These are phyloP conservation scores for Neospora caninum DNA, from an alignment of 169 alveolate genomes.

Conservation along the genomic window DNA sequence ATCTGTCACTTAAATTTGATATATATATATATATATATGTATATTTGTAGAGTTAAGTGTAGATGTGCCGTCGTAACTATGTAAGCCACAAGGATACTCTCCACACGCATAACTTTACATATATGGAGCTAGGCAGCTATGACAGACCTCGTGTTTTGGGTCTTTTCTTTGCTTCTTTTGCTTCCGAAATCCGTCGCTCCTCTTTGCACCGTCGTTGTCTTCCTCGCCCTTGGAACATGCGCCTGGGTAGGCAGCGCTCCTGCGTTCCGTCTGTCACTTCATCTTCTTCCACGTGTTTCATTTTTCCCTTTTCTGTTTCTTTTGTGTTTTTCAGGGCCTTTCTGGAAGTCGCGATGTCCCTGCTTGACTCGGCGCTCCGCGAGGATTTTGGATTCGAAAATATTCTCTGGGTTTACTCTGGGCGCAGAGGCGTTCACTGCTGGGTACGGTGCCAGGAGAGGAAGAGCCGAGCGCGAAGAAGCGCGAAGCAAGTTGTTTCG, in stretches of 20 bases:
- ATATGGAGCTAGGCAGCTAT: too few relatives aligned
- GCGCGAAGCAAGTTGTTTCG: too few relatives aligned
- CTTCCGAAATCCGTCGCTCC: background rate
- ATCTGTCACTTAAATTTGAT: too few relatives aligned
- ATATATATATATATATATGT: background rate
- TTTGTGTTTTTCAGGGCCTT: slow-evolving; percentile 1
- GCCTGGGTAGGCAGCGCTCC: background rate
- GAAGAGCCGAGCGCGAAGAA: too few relatives aligned
- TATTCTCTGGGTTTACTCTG: slow-evolving; percentile 96
- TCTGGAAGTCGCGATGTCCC: slow-evolving; percentile 46
- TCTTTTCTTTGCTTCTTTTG: too few relatives aligned
- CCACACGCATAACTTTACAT: too few relatives aligned
- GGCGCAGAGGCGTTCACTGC: slow-evolving; percentile 99
- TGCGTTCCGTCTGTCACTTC: too few relatives aligned
- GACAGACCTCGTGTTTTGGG: too few relatives aligned
- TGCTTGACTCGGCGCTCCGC: slow-evolving; percentile 83
- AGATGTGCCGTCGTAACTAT: too few relatives aligned
- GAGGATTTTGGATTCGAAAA: slow-evolving; percentile 95
- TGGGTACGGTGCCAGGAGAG: slow-evolving; percentile 98
- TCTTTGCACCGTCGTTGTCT: background rate
- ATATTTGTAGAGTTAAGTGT: too few relatives aligned
- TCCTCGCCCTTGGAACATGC: background rate
- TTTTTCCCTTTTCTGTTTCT: background rate
- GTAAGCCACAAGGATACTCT: background rate
- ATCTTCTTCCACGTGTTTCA: background rate